Base-by-base conservation (phyloP, 2,329 filamentous ascomycete genomes). In the Colletotrichum scovillei region DNA sequence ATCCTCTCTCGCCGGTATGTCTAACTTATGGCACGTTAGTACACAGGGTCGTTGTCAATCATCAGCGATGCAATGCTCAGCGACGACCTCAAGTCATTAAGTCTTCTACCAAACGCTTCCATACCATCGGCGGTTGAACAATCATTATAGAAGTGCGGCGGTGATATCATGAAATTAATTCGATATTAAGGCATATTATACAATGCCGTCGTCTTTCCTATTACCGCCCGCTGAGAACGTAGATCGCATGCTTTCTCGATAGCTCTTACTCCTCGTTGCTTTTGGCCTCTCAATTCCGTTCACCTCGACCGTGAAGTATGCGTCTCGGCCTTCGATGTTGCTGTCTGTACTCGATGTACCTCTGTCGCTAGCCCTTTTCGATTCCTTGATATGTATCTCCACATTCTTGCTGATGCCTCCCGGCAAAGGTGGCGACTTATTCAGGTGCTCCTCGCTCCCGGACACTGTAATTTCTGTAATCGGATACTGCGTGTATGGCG, bases 381-480 rank as follows among this genome's bases (percentile, higher is more conserved):
- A 67, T 57, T 74, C 72, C n/a, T 72, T 38, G 38, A 74, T 62
- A 0, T n/a, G 24, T 3, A 74, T 58, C 38, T 72, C 72, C n/a
- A 74, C 63, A 28, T 74, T 67, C 53, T 74, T 74, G 57, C 52
- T 71, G 57, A 72, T 74, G 4, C 56, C 63, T 7, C 65, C 66
- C 1, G 64, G 60, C 12, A 28, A n/a, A 3, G 67, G 46, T 19
- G 49, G 14, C 4, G 49, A n/a, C 32, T 58, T 57, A 24, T 63
- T 72, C 49, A 74, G 30, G 49, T 74, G 32, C 63, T 72, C 68
- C 30, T 74, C 72, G 22, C 72, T 74, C 9, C 63, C 72, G 6
- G 62, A 56, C 49, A 63, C 5, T 1, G 72, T 74, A 28, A 70
- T 46, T 19, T 70, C 60, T 16, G 70, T 73, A 57, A 74, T 63